A percentile compares a stretch with the other conserved stretches of the same genome.
phyloP scores from a whole-genome alignment of 2,329 filamentous ascomycete genomes.

The Pseudogymnoascus sp. region DNA sequence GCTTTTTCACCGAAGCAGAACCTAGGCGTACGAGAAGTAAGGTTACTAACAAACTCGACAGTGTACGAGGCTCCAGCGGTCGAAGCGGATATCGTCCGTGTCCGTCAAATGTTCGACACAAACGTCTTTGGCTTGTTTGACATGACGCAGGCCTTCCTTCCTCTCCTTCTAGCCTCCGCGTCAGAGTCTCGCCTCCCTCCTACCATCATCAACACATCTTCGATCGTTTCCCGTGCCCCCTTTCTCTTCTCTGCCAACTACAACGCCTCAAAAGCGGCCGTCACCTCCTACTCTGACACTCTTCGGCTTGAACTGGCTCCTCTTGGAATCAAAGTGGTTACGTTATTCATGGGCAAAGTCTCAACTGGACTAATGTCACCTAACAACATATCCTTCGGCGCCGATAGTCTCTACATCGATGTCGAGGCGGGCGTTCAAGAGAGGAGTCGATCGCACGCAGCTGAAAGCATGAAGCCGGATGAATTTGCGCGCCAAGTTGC shows the following conservation, averaged over 20 bases:
- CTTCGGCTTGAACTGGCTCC: constrained; percentile 34
- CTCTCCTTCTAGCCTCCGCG: constrained; percentile 32
- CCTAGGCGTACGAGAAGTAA: not conserved
- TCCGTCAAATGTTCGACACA: constrained; percentile 29
- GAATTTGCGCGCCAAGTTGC: constrained; percentile 20
- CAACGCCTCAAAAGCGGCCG: constrained; percentile 38
- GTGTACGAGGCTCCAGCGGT: constrained; percentile 15
- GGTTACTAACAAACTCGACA: constrained; percentile 3
- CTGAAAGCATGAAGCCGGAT: constrained; percentile 16
- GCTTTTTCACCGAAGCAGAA: not conserved
- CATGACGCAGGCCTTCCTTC: constrained; percentile 34
- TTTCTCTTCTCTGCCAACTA: constrained; percentile 35
- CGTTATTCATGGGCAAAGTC: constrained; percentile 14
- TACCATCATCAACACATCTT: constrained; percentile 36
- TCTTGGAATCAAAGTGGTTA: constrained; percentile 17
- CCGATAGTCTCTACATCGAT: not conserved
- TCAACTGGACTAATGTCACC: constrained; percentile 10
- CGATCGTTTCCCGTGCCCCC: constrained; percentile 26
- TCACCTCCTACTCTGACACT: constrained; percentile 33
- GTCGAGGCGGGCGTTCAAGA: not conserved
- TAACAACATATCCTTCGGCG: not conserved
- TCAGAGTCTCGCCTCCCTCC: constrained; percentile 27
- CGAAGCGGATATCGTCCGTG: constrained; percentile 12
- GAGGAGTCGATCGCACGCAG: constrained; percentile 5
- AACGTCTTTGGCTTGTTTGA: constrained; percentile 35